A percentile compares a stretch with the other conserved stretches of the same genome.
Evolutionary conservation across 441 rosid genomes (phyloP).

Genomic region (Erodium moschatum): DNA sequence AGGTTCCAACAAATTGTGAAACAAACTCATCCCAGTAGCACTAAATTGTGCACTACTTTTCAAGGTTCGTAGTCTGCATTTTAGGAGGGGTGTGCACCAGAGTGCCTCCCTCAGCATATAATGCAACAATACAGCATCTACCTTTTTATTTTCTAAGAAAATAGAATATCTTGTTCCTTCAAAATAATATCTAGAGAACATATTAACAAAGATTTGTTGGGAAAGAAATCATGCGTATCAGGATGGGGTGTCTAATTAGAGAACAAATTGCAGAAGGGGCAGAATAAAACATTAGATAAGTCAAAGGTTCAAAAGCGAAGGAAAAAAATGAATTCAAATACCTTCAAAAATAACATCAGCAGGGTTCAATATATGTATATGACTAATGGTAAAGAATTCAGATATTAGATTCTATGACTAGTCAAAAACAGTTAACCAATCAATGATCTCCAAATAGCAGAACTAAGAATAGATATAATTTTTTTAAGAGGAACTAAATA

Average conservation of each 20-base stretch:
- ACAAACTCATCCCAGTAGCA: too few species aligned
- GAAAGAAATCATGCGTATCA: neutral
- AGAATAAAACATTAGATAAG: neutral
- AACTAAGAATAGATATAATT: neutral
- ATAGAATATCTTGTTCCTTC: neutral
- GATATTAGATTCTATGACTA: neutral
- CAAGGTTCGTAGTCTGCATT: too few species aligned
- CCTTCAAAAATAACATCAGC: neutral
- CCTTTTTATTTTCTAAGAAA: neutral
- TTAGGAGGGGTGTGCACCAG: too few species aligned
- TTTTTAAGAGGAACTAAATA: neutral
- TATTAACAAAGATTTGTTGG: neutral
- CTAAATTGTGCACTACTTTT: too few species aligned
- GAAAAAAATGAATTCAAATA: neutral
- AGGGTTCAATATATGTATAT: neutral
- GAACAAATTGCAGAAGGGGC: neutral
- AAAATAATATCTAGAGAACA: neutral
- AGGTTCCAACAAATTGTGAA: too few species aligned
- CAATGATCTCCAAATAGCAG: neutral
- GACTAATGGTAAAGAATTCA: neutral
- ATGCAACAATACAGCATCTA: too few species aligned
- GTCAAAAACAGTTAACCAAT: neutral
- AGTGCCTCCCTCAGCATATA: too few species aligned
- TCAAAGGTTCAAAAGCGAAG: neutral
- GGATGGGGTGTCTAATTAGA: neutral